phyloP scores from a whole-genome alignment of 2,329 filamentous ascomycete species.

The Microcera coccophila region DNA sequence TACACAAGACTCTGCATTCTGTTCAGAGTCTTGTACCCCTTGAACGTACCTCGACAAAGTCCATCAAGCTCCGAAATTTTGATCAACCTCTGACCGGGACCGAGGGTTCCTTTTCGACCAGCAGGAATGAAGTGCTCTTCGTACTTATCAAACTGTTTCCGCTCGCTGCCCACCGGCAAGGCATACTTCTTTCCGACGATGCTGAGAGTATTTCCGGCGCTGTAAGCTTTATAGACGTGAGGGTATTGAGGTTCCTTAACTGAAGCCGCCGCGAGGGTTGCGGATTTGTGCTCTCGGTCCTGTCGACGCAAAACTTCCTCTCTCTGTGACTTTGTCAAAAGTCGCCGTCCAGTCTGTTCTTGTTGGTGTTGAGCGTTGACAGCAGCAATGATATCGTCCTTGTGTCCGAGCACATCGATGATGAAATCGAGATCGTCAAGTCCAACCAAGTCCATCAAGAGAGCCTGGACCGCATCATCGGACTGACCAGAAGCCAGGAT shows the following conservation, averaged over 20 bases:
- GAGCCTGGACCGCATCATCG: constrained; percentile 87
- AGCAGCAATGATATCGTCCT: constrained; percentile 60
- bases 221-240: constrained; percentile 83
- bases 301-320: constrained; percentile 71
- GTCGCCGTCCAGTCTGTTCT: constrained; percentile 41
- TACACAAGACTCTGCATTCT: constrained; percentile 98
- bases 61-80: constrained; percentile 81
- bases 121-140: constrained; percentile 89
- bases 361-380: constrained; percentile 32
- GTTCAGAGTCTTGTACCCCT: constrained; percentile 88
- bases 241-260: constrained; percentile 77
- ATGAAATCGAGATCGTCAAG: constrained; percentile 93
- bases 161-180: constrained; percentile 70
- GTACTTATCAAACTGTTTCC: constrained; percentile 70
- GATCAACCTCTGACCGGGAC: constrained; percentile 69
- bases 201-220: constrained; percentile 81
- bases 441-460: constrained; percentile 82
- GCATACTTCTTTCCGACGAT: constrained; percentile 76
- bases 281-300: constrained; percentile 80
- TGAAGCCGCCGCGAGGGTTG: constrained; percentile 65
- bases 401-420: constrained; percentile 79
- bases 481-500: constrained; percentile 63
- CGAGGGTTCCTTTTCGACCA: constrained; percentile 69
- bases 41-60: constrained; percentile 86
- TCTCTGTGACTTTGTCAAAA: constrained; percentile 73